phyloP scores from a whole-genome alignment of 495 filamentous ascomycete species.

The Neurospora pannonica region DNA sequence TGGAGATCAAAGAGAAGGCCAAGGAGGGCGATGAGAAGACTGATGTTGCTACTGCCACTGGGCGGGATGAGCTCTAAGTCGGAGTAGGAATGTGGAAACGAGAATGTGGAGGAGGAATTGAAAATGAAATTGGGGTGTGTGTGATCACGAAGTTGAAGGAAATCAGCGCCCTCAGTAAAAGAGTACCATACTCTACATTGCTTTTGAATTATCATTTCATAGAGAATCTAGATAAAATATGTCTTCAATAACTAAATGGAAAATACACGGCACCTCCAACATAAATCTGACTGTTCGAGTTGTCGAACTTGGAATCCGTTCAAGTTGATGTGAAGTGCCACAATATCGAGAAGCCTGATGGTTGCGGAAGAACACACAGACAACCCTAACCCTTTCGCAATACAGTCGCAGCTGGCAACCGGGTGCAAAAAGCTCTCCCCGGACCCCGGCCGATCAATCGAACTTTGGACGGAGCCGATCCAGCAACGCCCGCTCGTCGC shows the following conservation, averaged over 20 bases:
- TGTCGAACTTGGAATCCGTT: not conserved
- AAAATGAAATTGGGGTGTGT: not conserved
- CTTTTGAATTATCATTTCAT: not conserved
- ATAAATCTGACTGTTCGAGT: no score
- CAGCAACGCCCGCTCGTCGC: not conserved
- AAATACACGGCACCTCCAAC: no score
- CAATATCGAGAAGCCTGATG: not conserved
- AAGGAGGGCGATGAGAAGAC: constrained; percentile 19
- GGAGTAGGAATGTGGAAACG: not conserved
- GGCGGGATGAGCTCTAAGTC: constrained; percentile 27
- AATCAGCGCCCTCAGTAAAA: not conserved
- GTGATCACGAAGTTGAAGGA: not conserved
- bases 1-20: constrained; percentile 29
- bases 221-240: not conserved
- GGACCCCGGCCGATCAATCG: not conserved
- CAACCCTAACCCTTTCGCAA: not conserved
- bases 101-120: not conserved
- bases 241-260: not conserved
- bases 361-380: not conserved
- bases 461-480: not conserved
- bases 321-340: not conserved
- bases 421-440: not conserved
- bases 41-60: constrained; percentile 21
- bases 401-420: not conserved
- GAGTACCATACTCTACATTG: not conserved